phyloP scores from a whole-genome alignment of 148 eudicot species.

The Persicaria maculosa region DNA sequence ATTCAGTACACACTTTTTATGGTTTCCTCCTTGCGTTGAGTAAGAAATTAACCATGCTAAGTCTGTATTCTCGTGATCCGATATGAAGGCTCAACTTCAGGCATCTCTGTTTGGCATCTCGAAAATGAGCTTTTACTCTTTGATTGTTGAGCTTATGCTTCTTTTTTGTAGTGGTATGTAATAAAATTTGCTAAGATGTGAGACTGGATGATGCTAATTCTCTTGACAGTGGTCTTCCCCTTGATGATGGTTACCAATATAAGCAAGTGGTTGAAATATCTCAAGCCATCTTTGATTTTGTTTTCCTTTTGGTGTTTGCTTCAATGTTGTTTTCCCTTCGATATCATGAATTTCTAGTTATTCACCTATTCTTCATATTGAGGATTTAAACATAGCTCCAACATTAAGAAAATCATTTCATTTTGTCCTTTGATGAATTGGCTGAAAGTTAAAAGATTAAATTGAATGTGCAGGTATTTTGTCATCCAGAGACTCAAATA shows the following conservation, averaged over 20 bases:
- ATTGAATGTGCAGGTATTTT: slow-evolving; percentile 54
- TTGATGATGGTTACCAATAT: neutral
- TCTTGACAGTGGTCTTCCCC: neutral
- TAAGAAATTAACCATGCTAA: neutral
- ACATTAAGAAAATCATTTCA: neutral
- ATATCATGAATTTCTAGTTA: neutral
- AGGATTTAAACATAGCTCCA: too few species aligned
- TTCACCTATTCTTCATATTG: neutral
- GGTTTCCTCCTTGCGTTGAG: neutral
- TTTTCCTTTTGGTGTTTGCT: neutral
- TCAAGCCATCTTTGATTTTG: neutral
- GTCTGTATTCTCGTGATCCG: neutral
- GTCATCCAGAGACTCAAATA: slow-evolving; percentile 73
- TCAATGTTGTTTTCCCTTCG: neutral
- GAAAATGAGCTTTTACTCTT: too few species aligned
- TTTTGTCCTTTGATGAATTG: neutral
- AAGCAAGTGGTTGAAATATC: neutral
- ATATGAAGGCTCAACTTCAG: neutral
- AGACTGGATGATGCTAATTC: neutral
- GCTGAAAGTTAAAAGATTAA: slow-evolving; percentile 3
- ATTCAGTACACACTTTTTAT: neutral
- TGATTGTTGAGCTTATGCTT: too few species aligned
- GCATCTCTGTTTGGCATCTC: neutral
- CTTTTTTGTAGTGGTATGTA: neutral
- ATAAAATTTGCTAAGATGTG: neutral